Evolutionary conservation across 2,329 filamentous ascomycete species (phyloP).

Genomic region (Tolypocladium pustulatum): DNA sequence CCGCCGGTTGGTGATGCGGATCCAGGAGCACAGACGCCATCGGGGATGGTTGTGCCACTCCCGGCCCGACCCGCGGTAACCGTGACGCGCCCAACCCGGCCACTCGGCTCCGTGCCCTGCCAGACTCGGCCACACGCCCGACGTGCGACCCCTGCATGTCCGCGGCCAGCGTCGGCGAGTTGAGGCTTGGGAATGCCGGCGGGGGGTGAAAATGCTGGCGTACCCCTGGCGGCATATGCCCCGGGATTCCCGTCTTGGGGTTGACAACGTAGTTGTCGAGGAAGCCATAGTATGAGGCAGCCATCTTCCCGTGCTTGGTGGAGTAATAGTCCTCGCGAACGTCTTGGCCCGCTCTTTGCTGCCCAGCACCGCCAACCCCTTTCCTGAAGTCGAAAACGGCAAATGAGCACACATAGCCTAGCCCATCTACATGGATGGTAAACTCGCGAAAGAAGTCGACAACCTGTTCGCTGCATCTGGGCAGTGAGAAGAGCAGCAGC

Average conservation of each 20-base stretch:
- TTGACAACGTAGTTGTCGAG: slow-evolving; percentile 82
- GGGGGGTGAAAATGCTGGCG: slow-evolving; percentile 59
- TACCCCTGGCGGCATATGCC: slow-evolving; percentile 44
- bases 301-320: slow-evolving; percentile 95
- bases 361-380: slow-evolving; percentile 41
- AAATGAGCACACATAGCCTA: slow-evolving; percentile 95
- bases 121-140: slow-evolving; percentile 28
- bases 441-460: slow-evolving; percentile 98
- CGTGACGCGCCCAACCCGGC: slow-evolving; percentile 14
- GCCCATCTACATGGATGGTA: slow-evolving; percentile 89
- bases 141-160: slow-evolving; percentile 42
- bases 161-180: slow-evolving; percentile 47
- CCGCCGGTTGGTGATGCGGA: slow-evolving; percentile 59
- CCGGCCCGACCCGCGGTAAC: slow-evolving; percentile 19
- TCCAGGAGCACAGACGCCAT: slow-evolving; percentile 67
- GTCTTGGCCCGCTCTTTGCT: slow-evolving; percentile 37
- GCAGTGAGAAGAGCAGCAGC: slow-evolving; percentile 76
- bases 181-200: slow-evolving; percentile 62
- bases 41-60: slow-evolving; percentile 45
- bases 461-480: slow-evolving; percentile 81
- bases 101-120: slow-evolving; percentile 32
- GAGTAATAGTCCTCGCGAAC: slow-evolving; percentile 87
- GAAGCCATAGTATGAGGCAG: slow-evolving; percentile 93
- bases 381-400: slow-evolving; percentile 96
- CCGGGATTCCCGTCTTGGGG: slow-evolving; percentile 55